Percentiles rank a stretch among this genome's conserved stretches.
Conservation (phyloP, 1,284 basidiomycete species). For the Apiotrichum domesticum region DNA sequence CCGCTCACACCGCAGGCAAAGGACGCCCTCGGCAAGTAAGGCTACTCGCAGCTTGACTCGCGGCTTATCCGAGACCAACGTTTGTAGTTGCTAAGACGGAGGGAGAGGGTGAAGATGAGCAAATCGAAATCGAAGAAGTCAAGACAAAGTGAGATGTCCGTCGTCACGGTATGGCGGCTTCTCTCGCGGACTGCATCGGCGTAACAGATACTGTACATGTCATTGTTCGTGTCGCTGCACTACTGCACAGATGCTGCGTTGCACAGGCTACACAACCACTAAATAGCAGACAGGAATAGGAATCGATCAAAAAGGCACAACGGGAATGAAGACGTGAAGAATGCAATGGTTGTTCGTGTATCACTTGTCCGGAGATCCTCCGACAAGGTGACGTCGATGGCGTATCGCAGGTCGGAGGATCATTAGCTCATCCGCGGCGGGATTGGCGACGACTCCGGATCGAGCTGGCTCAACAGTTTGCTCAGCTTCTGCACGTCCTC, state of each 20-base stretch:
- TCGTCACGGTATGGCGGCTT: too few species aligned
- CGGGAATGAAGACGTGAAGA: too few species aligned
- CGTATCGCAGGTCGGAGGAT: too few species aligned
- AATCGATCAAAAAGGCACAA: too few species aligned
- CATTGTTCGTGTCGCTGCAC: conserved; percentile 1
- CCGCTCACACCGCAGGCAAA: conserved; percentile 22
- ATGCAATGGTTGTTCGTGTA: not conserved
- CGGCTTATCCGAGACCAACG: not conserved
- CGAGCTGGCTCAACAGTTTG: conserved; percentile 30
- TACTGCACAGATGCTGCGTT: not conserved
- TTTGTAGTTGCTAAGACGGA: not conserved
- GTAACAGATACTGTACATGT: conserved; percentile 1
- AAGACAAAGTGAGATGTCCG: not conserved
- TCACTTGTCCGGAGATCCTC: not conserved
- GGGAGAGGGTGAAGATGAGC: not conserved
- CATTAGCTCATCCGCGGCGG: not conserved
- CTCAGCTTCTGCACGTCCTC: conserved; percentile 38
- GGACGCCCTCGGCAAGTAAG: not conserved
- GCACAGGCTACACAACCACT: not conserved
- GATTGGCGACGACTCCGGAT: conserved; percentile 30
- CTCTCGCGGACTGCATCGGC: too few species aligned
- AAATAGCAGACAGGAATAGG: not conserved
- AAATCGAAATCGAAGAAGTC: not conserved
- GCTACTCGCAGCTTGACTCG: not conserved
- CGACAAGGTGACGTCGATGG: not conserved